Conservation (phyloP, 2,329 filamentous ascomycete genomes). For the Talaromyces atroroseus region DNA sequence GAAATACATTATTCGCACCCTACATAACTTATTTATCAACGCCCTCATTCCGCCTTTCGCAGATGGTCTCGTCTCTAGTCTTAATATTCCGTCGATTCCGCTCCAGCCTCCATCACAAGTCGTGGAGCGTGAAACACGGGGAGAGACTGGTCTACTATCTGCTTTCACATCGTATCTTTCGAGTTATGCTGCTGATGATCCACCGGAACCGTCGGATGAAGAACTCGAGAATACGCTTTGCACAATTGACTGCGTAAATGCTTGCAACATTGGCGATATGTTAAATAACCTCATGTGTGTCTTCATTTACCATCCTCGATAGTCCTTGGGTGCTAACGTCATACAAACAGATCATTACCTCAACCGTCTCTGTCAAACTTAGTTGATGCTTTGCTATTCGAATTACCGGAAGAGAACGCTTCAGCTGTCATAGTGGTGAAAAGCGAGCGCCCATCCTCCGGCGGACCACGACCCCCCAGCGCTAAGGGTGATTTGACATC, state of each 20-base stretch:
- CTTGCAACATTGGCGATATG: conserved; percentile 77
- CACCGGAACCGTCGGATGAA: conserved; percentile 93
- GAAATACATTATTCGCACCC: conserved; percentile 74
- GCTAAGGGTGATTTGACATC: conserved; percentile 52
- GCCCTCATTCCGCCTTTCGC: conserved; percentile 83
- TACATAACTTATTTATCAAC: conserved; percentile 93
- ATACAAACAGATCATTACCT: conserved; percentile 52
- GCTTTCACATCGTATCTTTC: conserved; percentile 95
- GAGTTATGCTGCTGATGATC: conserved; percentile 97
- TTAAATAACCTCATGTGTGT: conserved; percentile 72
- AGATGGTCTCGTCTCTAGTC: conserved; percentile 55
- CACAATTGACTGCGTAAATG: conserved; percentile 88
- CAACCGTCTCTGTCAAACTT: conserved; percentile 55
- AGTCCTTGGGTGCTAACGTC: conserved; percentile 18
- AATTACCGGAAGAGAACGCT: conserved; percentile 80
- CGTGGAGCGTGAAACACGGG: conserved; percentile 77
- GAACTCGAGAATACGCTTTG: conserved; percentile 93
- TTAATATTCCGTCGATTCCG: conserved; percentile 76
- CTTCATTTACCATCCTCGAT: conserved; percentile 3
- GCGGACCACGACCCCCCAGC: conserved; percentile 54
- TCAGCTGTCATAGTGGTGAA: conserved; percentile 84
- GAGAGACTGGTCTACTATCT: conserved; percentile 82
- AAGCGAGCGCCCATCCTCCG: conserved; percentile 65
- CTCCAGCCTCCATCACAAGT: conserved; percentile 87
- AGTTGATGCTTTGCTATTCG: conserved; percentile 67